Evolutionary conservation across 2,329 filamentous ascomycete species (phyloP).

Genomic region (Epichloe festucae): DNA sequence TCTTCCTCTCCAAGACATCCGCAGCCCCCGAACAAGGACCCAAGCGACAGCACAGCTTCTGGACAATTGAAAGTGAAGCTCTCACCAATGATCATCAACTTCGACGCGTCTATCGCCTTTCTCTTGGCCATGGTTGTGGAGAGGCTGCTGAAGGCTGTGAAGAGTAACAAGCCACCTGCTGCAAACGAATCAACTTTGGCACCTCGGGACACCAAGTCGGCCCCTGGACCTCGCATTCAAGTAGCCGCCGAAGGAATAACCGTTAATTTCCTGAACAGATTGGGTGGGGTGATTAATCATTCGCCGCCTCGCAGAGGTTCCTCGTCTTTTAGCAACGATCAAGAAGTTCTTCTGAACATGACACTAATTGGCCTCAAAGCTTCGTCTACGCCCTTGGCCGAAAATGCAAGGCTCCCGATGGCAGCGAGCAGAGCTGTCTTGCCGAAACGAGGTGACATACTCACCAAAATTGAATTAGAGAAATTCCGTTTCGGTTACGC

Average conservation of each 20-base stretch:
- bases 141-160: constrained; percentile 34
- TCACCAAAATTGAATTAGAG: constrained; percentile 33
- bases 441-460: constrained; percentile 11
- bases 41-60: background rate
- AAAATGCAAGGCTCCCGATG: background rate
- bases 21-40: background rate
- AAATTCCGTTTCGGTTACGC: constrained; percentile 51
- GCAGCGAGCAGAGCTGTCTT: constrained; percentile 1
- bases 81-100: constrained; percentile 39
- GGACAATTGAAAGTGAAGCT: constrained; percentile 32
- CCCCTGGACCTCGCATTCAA: constrained; percentile 25
- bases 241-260: constrained; percentile 36
- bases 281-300: constrained; percentile 39
- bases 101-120: constrained; percentile 44
- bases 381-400: constrained; percentile 4
- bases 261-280: constrained; percentile 41
- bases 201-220: constrained; percentile 1
- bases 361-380: constrained; percentile 31
- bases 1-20: background rate
- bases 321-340: constrained; percentile 25
- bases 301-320: constrained; percentile 32
- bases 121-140: constrained; percentile 37
- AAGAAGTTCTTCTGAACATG: constrained; percentile 40
- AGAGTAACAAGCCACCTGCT: constrained; percentile 11
- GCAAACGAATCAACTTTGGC: constrained; percentile 7